Evolutionary conservation across 192 early-diverging fungal species (phyloP), one percentile per base, ranked within the genome.

Genomic region (Helicostylum pulchrum): DNA sequence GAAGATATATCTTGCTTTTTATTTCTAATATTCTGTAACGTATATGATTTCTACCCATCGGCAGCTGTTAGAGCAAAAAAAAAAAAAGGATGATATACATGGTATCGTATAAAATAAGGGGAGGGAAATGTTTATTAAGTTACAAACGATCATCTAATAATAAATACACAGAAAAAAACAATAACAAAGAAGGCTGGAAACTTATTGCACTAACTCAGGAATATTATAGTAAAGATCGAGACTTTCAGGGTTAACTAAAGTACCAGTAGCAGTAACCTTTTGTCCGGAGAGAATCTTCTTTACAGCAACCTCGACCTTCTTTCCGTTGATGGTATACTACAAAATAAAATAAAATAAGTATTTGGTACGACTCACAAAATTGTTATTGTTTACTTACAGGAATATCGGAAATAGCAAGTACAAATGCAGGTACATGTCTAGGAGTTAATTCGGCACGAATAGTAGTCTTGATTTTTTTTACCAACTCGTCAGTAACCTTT

Each of bases 261-360:
- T 91, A 4, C 84, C 86, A 47, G 83, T 83, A 32, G 92, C 85
- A n/a, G 87, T 77, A 7, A 95, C 81, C 8, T 78, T 93, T 66
- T 91, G 86, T 7, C 94, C 94, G 4, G 87, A 84, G 23, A 90
- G 70, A 82, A 81, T 96, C 77, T 64, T 83, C 74, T 97, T 99
- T 53, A 99, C 94, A 1, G 94, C 95, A 34, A 99, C 87, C 73
- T 99, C 97, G 10, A 97, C 94, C 77, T 97, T 97, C 68, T 99
- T 99, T 44, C 97, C 95, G 52, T 93, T 97, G 61, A 93, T 80
- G 1, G 97, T 99, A 77, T 97, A 91, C 81, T 85, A 56, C 31
- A 66, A 44, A 67, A 54, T 44, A 52, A 48, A 51, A 47, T 36
- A 20, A 55, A 58, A 19, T 31, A 3, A 39, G 36, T 39, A 4